Conservation (phyloP, 495 filamentous ascomycete genomes). For the Annulohypoxylon moriforme region DNA sequence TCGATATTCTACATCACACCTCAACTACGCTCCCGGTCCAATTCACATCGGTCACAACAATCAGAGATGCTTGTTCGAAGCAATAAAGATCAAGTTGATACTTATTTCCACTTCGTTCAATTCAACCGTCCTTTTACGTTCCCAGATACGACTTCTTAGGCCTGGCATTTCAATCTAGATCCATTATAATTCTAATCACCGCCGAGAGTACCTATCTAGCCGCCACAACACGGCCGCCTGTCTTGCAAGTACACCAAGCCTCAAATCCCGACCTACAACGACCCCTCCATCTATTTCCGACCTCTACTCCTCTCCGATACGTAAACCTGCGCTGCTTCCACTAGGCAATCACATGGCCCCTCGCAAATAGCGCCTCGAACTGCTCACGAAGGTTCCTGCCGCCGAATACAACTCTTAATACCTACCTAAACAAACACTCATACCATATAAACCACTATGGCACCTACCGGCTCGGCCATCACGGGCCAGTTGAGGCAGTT, state of each 20-base stretch:
- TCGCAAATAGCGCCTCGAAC: slow-evolving; percentile 29
- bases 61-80: slow-evolving; percentile 41
- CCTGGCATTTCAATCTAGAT: slow-evolving; percentile 15
- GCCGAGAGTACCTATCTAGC: slow-evolving; percentile 8
- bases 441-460: slow-evolving; percentile 64
- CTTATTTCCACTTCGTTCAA: slow-evolving; percentile 30
- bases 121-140: slow-evolving; percentile 1
- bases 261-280: slow-evolving; percentile 3
- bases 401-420: slow-evolving; percentile 19
- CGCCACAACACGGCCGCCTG: neutral
- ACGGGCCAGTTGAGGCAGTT: slow-evolving; percentile 82
- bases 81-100: slow-evolving; percentile 22
- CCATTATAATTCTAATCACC: slow-evolving; percentile 22
- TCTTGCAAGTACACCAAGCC: slow-evolving; percentile 13
- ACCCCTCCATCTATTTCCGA: slow-evolving; percentile 1
- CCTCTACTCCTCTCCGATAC: slow-evolving; percentile 5
- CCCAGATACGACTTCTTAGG: neutral
- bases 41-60: neutral
- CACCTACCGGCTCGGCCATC: slow-evolving; percentile 73
- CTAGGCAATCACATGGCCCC: slow-evolving; percentile 45
- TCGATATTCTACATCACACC: slow-evolving; percentile 14
- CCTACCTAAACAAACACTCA: neutral
- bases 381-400: neutral
- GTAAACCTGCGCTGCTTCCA: slow-evolving; percentile 26
- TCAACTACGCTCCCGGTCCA: slow-evolving; percentile 22